These are phyloP conservation scores for Agrocybe pediades DNA, from an alignment of 768 basidiomycete genomes.

Conservation along the genomic window DNA sequence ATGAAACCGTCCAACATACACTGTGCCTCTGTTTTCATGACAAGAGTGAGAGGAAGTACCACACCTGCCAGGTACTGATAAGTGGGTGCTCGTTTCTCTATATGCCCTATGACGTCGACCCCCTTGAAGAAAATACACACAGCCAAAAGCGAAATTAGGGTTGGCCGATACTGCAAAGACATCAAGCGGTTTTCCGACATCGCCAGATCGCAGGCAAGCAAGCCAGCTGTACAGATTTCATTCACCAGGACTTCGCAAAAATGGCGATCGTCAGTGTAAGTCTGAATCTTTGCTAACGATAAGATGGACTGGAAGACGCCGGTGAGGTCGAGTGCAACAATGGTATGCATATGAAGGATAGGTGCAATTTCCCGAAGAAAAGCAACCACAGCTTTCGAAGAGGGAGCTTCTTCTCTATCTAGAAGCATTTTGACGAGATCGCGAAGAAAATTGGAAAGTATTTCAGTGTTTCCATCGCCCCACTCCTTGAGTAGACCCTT, in stretches of 20 bases:
- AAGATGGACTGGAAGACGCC: constrained; percentile 55
- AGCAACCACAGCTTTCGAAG: constrained; percentile 47
- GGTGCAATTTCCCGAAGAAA: constrained; percentile 60
- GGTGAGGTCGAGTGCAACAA: constrained; percentile 53
- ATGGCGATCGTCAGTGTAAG: constrained; percentile 50
- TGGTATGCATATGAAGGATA: constrained; percentile 51
- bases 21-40: constrained; percentile 51
- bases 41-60: constrained; percentile 60
- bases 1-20: constrained; percentile 40
- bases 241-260: constrained; percentile 51
- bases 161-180: constrained; percentile 39
- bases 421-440: constrained; percentile 53
- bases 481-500: constrained; percentile 59
- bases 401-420: constrained; percentile 43
- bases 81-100: constrained; percentile 57
- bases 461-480: constrained; percentile 31
- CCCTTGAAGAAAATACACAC: constrained; percentile 51
- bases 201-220: constrained; percentile 49
- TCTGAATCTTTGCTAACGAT: constrained; percentile 42
- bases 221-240: constrained; percentile 45
- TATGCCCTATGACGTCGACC: constrained; percentile 52
- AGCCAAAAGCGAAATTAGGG: constrained; percentile 41
- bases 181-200: constrained; percentile 42
- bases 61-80: constrained; percentile 66
- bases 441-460: constrained; percentile 53